Percentiles rank a stretch among this genome's conserved stretches.
phyloP scores from a whole-genome alignment of 352 stramenopile genomes.

The Phytophthora uliginosa region DNA sequence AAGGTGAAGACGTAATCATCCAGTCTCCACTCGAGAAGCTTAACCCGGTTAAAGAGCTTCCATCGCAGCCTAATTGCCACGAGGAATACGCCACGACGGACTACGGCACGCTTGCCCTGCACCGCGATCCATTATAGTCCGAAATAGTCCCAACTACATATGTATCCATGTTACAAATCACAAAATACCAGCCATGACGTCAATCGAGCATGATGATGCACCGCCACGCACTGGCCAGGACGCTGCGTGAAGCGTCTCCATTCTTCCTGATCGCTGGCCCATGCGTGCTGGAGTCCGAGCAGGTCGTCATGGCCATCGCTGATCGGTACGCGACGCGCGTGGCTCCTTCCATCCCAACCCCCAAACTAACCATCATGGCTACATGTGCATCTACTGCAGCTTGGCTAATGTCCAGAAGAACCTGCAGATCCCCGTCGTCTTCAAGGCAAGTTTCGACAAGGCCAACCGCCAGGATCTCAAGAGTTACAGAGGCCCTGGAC shows the following conservation, averaged over 20 bases:
- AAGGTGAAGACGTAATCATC: background rate
- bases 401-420: conserved; percentile 61
- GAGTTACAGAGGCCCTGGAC: conserved; percentile 83
- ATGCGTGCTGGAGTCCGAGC: conserved; percentile 84
- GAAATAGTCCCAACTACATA: conserved; percentile 10
- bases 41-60: background rate
- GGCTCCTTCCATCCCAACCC: background rate
- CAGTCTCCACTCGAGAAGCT: conserved; percentile 20
- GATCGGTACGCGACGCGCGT: conserved; percentile 45
- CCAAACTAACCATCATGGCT: background rate
- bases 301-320: conserved; percentile 75
- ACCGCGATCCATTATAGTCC: conserved; percentile 26
- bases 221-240: conserved; percentile 57
- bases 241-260: conserved; percentile 64
- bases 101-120: conserved; percentile 30
- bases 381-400: conserved; percentile 32
- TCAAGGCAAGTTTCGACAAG: conserved; percentile 94
- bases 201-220: conserved; percentile 42
- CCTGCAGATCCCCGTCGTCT: conserved; percentile 83
- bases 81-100: conserved; percentile 20
- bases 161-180: conserved; percentile 29
- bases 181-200: conserved; percentile 5
- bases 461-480: conserved; percentile 87
- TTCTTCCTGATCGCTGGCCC: conserved; percentile 91
- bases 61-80: background rate